phyloP scores from a whole-genome alignment of 352 stramenopile species.

The Globisporangium paroecandrum region DNA sequence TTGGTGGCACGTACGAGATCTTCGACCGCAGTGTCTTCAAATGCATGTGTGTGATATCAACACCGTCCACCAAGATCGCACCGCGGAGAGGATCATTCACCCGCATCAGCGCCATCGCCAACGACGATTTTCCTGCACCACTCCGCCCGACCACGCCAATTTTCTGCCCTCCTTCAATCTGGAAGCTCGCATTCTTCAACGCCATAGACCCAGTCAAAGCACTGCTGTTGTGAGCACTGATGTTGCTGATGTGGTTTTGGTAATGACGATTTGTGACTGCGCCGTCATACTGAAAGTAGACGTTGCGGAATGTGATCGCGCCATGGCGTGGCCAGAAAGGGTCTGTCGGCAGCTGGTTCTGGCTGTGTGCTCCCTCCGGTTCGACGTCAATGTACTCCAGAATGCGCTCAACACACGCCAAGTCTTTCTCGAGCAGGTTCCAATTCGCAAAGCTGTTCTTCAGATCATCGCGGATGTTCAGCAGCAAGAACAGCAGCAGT shows the following conservation, averaged over 20 bases:
- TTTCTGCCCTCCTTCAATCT: conserved; percentile 43
- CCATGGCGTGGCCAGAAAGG: conserved; percentile 28
- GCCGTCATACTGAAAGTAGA: conserved; percentile 28
- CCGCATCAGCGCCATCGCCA: conserved; percentile 57
- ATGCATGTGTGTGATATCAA: conserved; percentile 59
- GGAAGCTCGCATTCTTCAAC: conserved; percentile 49
- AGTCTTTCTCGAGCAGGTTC: conserved; percentile 34
- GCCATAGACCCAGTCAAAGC: conserved; percentile 21
- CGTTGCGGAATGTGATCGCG: conserved; percentile 30
- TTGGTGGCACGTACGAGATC: conserved; percentile 77
- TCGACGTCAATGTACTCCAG: conserved; percentile 31
- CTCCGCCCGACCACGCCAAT: conserved; percentile 62
- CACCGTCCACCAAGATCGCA: conserved; percentile 84
- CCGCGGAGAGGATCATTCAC: conserved; percentile 41
- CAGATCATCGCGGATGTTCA: conserved; percentile 29
- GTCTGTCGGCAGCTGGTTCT: conserved; percentile 17
- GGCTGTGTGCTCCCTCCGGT: conserved; percentile 8
- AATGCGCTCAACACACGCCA: conserved; percentile 33
- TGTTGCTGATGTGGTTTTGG: conserved; percentile 29
- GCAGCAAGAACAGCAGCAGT: conserved; percentile 42
- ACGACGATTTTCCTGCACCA: conserved; percentile 54
- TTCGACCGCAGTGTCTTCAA: conserved; percentile 43
- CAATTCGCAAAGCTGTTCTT: conserved; percentile 25
- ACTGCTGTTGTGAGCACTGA: neutral
- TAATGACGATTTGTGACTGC: neutral